Conservation (phyloP, 495 filamentous ascomycete species). For the Penicillium parvum region DNA sequence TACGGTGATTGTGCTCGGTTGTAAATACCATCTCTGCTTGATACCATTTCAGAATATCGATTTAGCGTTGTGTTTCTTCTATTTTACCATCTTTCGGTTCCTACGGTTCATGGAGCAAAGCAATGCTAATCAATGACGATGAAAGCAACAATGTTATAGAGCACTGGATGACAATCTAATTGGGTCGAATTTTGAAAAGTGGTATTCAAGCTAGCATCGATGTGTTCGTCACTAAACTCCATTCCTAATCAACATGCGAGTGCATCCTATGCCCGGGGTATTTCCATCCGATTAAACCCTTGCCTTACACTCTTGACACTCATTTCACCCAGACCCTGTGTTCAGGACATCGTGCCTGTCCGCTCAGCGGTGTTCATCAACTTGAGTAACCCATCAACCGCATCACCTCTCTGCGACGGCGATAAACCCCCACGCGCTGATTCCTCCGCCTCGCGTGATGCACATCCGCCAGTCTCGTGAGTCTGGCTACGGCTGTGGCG, state of each 20-base stretch:
- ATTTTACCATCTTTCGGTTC: no score
- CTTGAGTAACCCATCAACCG: constrained; percentile 40
- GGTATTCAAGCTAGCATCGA: no score
- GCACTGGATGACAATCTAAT: no score
- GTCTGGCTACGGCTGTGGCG: constrained; percentile 14
- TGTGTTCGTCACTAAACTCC: no score
- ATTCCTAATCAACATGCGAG: no score
- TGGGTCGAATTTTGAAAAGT: no score
- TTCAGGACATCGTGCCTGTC: no score
- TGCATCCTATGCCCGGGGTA: no score
- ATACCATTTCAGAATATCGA: constrained; percentile 17
- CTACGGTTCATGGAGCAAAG: no score
- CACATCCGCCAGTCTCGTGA: constrained; percentile 7
- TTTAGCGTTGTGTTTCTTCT: constrained; percentile 1
- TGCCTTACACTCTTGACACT: no score
- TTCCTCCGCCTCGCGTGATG: constrained; percentile 8
- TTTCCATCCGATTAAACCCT: not conserved
- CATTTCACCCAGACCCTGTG: not conserved
- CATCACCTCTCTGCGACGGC: constrained; percentile 38
- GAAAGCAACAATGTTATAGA: no score
- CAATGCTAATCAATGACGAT: no score
- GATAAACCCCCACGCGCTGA: constrained; percentile 10
- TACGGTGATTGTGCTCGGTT: constrained; percentile 25
- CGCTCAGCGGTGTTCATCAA: constrained; percentile 35
- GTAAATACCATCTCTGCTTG: constrained; percentile 6